These are phyloP conservation scores for Dactylellina parvicollis DNA, from an alignment of 2,329 filamentous ascomycete genomes.

Conservation along the genomic window DNA sequence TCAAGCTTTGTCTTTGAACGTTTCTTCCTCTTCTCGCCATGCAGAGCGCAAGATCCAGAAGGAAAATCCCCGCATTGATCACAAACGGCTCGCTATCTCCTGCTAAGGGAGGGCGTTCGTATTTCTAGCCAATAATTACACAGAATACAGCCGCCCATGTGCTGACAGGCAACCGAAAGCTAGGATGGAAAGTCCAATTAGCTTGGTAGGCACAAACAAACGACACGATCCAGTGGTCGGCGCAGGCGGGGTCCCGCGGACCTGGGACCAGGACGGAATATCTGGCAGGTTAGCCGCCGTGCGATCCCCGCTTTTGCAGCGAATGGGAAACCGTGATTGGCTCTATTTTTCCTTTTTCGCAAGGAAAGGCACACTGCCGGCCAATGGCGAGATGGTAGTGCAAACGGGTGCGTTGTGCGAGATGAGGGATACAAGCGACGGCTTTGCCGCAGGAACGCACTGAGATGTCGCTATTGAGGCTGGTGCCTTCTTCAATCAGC, in stretches of 20 bases:
- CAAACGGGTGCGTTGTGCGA: constrained; percentile 2
- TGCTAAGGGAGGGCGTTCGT: no score
- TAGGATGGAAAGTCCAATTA: not conserved
- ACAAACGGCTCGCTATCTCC: constrained; percentile 26
- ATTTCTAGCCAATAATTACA: constrained; percentile 32
- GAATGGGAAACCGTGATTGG: not conserved
- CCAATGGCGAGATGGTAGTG: no score
- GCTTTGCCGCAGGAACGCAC: constrained; percentile 6
- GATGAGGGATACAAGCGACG: constrained; percentile 1
- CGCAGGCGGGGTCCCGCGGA: not conserved
- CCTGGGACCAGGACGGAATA: not conserved
- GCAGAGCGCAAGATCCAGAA: not conserved
- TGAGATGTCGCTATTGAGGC: not conserved
- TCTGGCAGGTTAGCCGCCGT: constrained; percentile 23
- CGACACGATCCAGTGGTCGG: not conserved
- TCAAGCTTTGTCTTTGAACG: not conserved
- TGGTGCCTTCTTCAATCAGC: no score
- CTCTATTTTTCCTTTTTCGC: no score
- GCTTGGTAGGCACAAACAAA: constrained; percentile 5
- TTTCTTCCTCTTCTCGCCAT: not conserved
- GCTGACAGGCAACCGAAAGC: not conserved
- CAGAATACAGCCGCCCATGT: constrained; percentile 44
- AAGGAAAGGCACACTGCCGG: not conserved
- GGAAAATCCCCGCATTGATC: constrained; percentile 47
- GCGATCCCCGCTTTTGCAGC: constrained; percentile 10